phyloP scores from a whole-genome alignment of 1,139 yeast genomes.

The Candida pseudoviswanathii region DNA sequence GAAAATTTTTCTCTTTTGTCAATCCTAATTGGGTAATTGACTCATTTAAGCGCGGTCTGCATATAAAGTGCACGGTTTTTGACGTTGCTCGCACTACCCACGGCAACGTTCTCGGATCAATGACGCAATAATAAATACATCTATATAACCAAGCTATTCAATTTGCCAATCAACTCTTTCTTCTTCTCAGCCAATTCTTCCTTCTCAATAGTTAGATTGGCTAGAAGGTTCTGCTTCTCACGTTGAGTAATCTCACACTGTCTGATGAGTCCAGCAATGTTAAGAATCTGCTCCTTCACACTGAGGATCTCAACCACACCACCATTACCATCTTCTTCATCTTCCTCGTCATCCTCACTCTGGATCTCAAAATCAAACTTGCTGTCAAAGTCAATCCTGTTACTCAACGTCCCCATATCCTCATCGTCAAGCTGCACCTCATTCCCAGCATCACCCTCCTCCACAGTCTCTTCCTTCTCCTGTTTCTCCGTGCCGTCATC shows the following conservation, averaged over 20 bases:
- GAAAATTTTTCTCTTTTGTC: slow-evolving; percentile 9
- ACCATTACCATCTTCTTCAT: neutral
- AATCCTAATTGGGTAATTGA: slow-evolving; percentile 15
- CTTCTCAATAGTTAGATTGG: slow-evolving; percentile 4
- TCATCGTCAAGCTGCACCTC: slow-evolving; percentile 23
- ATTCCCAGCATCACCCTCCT: slow-evolving; percentile 12
- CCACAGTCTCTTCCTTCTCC: neutral
- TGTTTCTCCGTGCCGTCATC: slow-evolving; percentile 17
- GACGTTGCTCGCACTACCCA: neutral
- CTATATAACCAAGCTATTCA: slow-evolving; percentile 7
- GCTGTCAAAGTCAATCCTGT: slow-evolving; percentile 8
- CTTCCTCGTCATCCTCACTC: slow-evolving; percentile 11
- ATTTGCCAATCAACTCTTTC: slow-evolving; percentile 6
- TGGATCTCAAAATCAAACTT: slow-evolving; percentile 19
- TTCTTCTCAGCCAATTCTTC: slow-evolving; percentile 12
- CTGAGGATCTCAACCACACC: slow-evolving; percentile 14
- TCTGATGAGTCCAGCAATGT: slow-evolving; percentile 8
- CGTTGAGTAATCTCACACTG: slow-evolving; percentile 11
- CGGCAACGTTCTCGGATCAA: too few species aligned
- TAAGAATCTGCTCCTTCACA: slow-evolving; percentile 16
- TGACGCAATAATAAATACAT: slow-evolving; percentile 2
- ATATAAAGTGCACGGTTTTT: slow-evolving; percentile 1
- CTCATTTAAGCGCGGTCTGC: slow-evolving; percentile 15
- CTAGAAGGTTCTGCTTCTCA: slow-evolving; percentile 8
- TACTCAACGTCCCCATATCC: slow-evolving; percentile 17